These are phyloP conservation scores for Oryza officinalis DNA, from an alignment of 176 grass and related monocot species.

Conservation along the genomic window DNA sequence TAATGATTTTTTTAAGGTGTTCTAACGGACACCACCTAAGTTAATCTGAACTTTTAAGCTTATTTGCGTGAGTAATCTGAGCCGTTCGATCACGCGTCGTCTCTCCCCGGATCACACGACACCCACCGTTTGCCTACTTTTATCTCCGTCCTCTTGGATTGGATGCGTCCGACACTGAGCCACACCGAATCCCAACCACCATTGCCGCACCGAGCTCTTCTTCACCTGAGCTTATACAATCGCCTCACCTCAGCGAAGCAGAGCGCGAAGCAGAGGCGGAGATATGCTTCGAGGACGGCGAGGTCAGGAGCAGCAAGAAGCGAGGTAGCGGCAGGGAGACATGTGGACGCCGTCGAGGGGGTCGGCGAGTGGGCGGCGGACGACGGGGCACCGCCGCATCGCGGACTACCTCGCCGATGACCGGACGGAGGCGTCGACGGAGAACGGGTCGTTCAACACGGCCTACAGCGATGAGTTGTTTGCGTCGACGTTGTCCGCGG, in stretches of 20 bases:
- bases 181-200: conserved; percentile 51
- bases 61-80: neutral
- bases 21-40: too few relatives aligned
- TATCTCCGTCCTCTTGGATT: conserved; percentile 12
- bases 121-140: conserved; percentile 38
- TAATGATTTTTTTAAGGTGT: too few relatives aligned
- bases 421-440: conserved; percentile 48
- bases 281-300: conserved; percentile 2
- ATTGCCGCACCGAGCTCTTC: neutral
- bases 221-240: conserved; percentile 8
- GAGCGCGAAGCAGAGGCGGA: conserved; percentile 29
- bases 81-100: neutral
- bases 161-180: conserved; percentile 18
- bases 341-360: conserved; percentile 62
- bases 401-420: conserved; percentile 71
- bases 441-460: conserved; percentile 67
- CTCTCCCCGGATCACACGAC: conserved; percentile 23
- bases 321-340: neutral
- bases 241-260: neutral
- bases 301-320: neutral
- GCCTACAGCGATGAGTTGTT: conserved; percentile 37
- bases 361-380: conserved; percentile 45
- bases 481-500: conserved; percentile 4
- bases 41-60: too few relatives aligned
- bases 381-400: conserved; percentile 56